Evolutionary conservation across 345 rosid species (phyloP).

Genomic region (Sisymbrium irio): DNA sequence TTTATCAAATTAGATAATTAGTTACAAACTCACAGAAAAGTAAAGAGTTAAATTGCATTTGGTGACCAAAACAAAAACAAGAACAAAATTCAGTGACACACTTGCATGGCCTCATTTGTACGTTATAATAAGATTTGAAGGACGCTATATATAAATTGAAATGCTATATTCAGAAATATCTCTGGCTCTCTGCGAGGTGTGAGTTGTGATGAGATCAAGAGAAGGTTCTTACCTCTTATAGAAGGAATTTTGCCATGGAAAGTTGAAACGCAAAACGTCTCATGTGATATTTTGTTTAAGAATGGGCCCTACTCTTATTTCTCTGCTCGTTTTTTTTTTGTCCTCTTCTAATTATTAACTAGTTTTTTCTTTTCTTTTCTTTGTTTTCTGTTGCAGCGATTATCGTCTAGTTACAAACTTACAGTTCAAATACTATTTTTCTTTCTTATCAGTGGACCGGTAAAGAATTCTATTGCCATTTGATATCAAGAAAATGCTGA

Average conservation of each 20-base stretch:
- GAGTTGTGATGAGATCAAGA: neutral
- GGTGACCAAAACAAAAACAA: neutral
- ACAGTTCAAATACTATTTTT: neutral
- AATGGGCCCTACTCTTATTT: slow-evolving; percentile 1
- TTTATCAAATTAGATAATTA: neutral
- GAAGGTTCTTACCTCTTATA: slow-evolving; percentile 7
- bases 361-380: neutral
- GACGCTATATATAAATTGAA: neutral
- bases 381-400: neutral
- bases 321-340: neutral
- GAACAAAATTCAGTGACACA: too few species aligned
- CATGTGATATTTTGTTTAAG: slow-evolving; percentile 21
- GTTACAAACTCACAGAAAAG: neutral
- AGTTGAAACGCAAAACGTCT: slow-evolving; percentile 20
- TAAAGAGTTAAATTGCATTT: neutral
- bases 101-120: neutral
- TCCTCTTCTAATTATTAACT: slow-evolving; percentile 3
- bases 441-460: neutral
- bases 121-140: neutral
- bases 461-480: neutral
- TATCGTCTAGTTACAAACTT: neutral
- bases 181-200: neutral
- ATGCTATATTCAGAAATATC: neutral
- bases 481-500: neutral
- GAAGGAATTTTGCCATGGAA: neutral